Evolutionary conservation across 129 eudicot genomes (phyloP).

Genomic region (Sambucus nigra): DNA sequence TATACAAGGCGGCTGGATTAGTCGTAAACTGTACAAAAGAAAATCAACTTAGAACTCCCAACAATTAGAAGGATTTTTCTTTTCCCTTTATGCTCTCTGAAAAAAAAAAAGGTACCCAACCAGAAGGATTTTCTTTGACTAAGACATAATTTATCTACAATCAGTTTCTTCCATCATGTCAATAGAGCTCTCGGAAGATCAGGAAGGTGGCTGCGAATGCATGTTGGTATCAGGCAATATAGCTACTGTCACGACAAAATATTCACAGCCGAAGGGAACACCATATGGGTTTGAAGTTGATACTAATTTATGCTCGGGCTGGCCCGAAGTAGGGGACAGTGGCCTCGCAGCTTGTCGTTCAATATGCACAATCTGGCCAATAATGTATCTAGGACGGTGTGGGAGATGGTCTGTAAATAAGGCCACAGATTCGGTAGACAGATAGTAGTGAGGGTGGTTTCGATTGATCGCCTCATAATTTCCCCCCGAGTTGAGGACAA

Average conservation of each 20-base stretch:
- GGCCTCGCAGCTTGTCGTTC: conserved; percentile 57
- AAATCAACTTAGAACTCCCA: too few species aligned
- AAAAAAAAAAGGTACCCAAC: too few species aligned
- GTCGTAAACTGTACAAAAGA: too few species aligned
- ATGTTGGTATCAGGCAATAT: conserved; percentile 90
- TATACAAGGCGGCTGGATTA: too few species aligned
- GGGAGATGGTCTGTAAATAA: conserved; percentile 75
- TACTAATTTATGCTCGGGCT: conserved; percentile 29
- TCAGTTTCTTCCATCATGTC: conserved; percentile 93
- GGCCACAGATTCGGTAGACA: conserved; percentile 84
- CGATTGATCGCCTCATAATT: conserved; percentile 84
- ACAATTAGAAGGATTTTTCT: too few species aligned
- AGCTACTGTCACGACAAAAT: conserved; percentile 90
- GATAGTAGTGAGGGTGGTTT: conserved; percentile 69
- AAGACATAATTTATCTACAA: conserved; percentile 59
- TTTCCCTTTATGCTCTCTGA: too few species aligned
- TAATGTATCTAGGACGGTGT: conserved; percentile 52
- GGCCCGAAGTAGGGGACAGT: conserved; percentile 11
- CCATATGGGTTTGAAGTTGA: conserved; percentile 58
- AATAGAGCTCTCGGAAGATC: conserved; percentile 66
- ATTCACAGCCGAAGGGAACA: conserved; percentile 83
- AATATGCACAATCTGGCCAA: conserved; percentile 88
- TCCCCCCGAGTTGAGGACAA: conserved; percentile 57
- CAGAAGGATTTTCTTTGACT: too few species aligned
- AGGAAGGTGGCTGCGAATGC: conserved; percentile 74